phyloP scores from a whole-genome alignment of 129 eudicot genomes.

The Glebionis coronaria region DNA sequence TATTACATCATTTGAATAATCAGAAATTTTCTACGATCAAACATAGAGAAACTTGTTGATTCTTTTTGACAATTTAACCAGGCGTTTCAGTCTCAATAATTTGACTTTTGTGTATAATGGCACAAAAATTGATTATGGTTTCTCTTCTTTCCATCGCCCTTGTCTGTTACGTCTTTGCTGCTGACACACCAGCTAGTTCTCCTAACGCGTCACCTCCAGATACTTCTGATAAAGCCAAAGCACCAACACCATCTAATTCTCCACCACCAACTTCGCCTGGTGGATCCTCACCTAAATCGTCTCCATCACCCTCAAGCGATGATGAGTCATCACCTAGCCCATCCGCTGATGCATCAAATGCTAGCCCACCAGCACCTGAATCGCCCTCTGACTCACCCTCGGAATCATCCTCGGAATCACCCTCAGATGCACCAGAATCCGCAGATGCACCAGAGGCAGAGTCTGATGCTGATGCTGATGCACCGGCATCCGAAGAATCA shows the following conservation, averaged over 20 bases:
- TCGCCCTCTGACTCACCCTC: too few relatives aligned
- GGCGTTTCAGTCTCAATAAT: neutral
- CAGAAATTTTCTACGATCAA: slow-evolving; percentile 11
- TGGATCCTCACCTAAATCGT: slow-evolving; percentile 22
- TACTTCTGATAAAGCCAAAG: neutral
- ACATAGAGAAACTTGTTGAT: slow-evolving; percentile 9
- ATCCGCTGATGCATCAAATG: slow-evolving; percentile 26
- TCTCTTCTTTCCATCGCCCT: slow-evolving; percentile 42
- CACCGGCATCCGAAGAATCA: slow-evolving; percentile 10
- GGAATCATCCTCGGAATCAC: too few relatives aligned
- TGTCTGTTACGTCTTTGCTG: slow-evolving; percentile 37
- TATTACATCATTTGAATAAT: slow-evolving; percentile 16
- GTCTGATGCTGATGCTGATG: neutral
- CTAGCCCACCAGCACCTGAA: slow-evolving; percentile 16
- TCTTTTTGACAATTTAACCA: neutral
- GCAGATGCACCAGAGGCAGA: slow-evolving; percentile 22
- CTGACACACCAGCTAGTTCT: slow-evolving; percentile 25
- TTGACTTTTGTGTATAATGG: slow-evolving; percentile 36
- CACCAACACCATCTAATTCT: slow-evolving; percentile 6
- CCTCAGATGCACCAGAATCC: slow-evolving; percentile 24
- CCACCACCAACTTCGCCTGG: slow-evolving; percentile 12
- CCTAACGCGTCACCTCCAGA: slow-evolving; percentile 24
- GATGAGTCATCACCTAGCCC: slow-evolving; percentile 39
- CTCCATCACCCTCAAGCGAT: slow-evolving; percentile 31
- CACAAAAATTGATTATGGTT: slow-evolving; percentile 41